Evolutionary conservation across 148 eudicot genomes (phyloP), one percentile per base, ranked within the genome.

Genomic region (Rhododendron kiyosumense): DNA sequence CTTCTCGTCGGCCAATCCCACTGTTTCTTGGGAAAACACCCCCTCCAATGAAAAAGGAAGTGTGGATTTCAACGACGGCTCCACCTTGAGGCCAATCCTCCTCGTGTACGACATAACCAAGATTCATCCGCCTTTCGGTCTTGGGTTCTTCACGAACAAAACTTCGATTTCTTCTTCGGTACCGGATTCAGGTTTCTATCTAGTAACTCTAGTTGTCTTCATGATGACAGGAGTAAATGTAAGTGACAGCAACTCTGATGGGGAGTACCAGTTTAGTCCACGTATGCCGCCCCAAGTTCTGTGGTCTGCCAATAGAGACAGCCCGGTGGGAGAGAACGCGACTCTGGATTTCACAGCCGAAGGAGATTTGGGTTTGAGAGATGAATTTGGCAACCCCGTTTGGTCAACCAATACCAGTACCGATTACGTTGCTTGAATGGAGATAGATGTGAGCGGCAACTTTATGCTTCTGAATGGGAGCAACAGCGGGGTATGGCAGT

Each of bases 291-390:
- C 88, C 34, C 81, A 74, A 34, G 81, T 88, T 0, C 86, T 87
- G 20, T 90, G 90, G 90, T 83, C 46, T 85, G 92, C 89, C 4
- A 88, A 88, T 34, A 65, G 85, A 57, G 63, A 83, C 86, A 51
- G 80, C 1, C 89, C 86, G 5, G 87, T 88, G 32, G 61, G 38
- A 36, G 78, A 46, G 26, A 54, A 69, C 14, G 85, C 85, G 45
- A 85, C 84, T n/a, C 48, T 90, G 32, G 48, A 85, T 81, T 87
- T 90, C 75, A 85, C 86, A 1, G 32, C 36, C 2, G 36, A 69
- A 69, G 75, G 75, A 28, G 75, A 69, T 82, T 78, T 90, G 75
- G 84, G 85, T 10, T 43, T 90, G 24, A 84, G 65, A 41, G 88
- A 87, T 34, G 69, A 36, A 3, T 82, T 82, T 69, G 92, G 91